A percentile compares a stretch with the other conserved stretches of the same genome.
These are phyloP conservation scores for Cercospora canescens DNA, from an alignment of 2,329 filamentous ascomycete genomes.

Conservation along the genomic window DNA sequence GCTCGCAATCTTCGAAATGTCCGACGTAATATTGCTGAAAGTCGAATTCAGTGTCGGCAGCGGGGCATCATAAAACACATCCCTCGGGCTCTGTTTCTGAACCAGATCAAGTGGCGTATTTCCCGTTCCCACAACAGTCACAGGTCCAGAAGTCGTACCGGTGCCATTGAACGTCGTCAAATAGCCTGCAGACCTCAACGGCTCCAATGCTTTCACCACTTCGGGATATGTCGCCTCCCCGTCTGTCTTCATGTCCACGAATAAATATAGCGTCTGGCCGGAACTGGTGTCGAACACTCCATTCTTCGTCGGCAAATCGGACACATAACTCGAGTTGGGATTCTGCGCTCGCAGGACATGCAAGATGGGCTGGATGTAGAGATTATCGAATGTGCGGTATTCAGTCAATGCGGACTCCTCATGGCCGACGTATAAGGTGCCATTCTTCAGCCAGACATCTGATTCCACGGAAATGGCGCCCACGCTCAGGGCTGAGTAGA, in stretches of 20 bases:
- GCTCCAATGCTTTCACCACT: slow-evolving; percentile 58
- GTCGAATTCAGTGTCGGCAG: slow-evolving; percentile 46
- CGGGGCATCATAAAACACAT: slow-evolving; percentile 62
- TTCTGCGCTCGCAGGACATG: slow-evolving; percentile 58
- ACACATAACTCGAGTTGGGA: slow-evolving; percentile 52
- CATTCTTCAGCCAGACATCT: slow-evolving; percentile 60
- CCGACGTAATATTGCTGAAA: slow-evolving; percentile 47
- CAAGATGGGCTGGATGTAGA: slow-evolving; percentile 62
- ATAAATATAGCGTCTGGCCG: slow-evolving; percentile 63
- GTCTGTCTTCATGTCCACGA: slow-evolving; percentile 64
- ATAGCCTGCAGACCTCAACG: slow-evolving; percentile 55
- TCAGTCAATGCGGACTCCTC: slow-evolving; percentile 53
- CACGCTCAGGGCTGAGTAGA: slow-evolving; percentile 55
- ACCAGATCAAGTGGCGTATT: slow-evolving; percentile 53
- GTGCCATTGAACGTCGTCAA: slow-evolving; percentile 54
- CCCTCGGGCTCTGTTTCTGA: slow-evolving; percentile 40
- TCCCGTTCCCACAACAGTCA: slow-evolving; percentile 65
- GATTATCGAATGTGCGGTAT: slow-evolving; percentile 55
- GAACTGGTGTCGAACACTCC: slow-evolving; percentile 61
- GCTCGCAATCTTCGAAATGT: slow-evolving; percentile 56
- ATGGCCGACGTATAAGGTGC: slow-evolving; percentile 59
- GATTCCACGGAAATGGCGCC: slow-evolving; percentile 61
- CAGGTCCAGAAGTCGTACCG: slow-evolving; percentile 48
- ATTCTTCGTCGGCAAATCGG: slow-evolving; percentile 50
- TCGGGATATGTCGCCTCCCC: slow-evolving; percentile 57